Conservation (phyloP, 202 grass and related monocot species). For the Digitaria exilis region DNA sequence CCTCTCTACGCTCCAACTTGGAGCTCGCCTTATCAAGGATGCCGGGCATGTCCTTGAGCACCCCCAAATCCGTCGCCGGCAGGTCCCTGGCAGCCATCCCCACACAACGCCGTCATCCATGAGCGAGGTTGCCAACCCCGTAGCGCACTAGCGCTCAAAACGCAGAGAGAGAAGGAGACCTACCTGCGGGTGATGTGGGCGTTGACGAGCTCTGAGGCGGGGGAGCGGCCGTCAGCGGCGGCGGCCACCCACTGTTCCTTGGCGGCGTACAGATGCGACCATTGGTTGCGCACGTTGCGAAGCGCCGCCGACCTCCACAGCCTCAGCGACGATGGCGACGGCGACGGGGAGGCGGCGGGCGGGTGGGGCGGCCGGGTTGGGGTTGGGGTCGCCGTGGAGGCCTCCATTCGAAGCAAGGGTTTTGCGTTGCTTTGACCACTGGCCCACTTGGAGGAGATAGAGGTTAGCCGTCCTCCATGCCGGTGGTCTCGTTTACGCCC, state of each 20-base stretch:
- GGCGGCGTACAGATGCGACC: slow-evolving; percentile 53
- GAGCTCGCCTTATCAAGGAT: slow-evolving; percentile 64
- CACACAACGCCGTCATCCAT: background rate
- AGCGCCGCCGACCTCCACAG: slow-evolving; percentile 68
- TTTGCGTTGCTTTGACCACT: background rate
- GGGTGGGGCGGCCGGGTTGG: slow-evolving; percentile 31
- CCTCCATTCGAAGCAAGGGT: slow-evolving; percentile 38
- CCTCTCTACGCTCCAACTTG: slow-evolving; percentile 72
- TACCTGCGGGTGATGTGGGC: slow-evolving; percentile 52
- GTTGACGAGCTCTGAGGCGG: slow-evolving; percentile 68
- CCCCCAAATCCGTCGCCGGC: slow-evolving; percentile 66
- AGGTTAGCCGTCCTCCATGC: too few relatives aligned
- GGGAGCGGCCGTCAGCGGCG: slow-evolving; percentile 38
- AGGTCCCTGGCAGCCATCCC: slow-evolving; percentile 49
- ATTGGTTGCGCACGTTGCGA: slow-evolving; percentile 82
- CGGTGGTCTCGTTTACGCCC: too few relatives aligned
- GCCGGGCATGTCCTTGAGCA: slow-evolving; percentile 72
- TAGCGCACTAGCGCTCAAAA: background rate
- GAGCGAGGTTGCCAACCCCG: slow-evolving; percentile 23
- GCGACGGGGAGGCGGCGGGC: slow-evolving; percentile 22
- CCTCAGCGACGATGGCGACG: slow-evolving; percentile 54
- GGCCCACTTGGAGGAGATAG: background rate
- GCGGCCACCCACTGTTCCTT: slow-evolving; percentile 60
- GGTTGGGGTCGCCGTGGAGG: slow-evolving; percentile 38
- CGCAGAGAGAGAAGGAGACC: slow-evolving; percentile 3